Evolutionary conservation across 495 filamentous ascomycete species (phyloP), one percentile per base, ranked within the genome.

Genomic region (Hypoxylon rickii): DNA sequence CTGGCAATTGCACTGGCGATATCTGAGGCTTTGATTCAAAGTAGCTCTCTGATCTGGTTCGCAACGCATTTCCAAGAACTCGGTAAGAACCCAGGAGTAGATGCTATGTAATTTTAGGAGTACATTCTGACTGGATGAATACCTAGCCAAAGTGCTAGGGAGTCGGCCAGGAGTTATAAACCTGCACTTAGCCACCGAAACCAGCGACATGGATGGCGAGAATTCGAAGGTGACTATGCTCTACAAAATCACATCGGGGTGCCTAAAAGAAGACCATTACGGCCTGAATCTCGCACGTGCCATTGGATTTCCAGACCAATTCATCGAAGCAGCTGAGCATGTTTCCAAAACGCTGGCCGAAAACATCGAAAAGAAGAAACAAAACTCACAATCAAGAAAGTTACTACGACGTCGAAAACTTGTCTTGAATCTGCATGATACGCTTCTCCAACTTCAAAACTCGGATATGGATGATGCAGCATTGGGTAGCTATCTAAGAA

Each of bases 1-100:
- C 74, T 96, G 8, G 86, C 89, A 11, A 89, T 97, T 64, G 92
- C 94, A n/a, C 68, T 96, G 39, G 86, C 90, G 17, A 86, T 97
- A 63, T 83, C 90, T 3, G 94, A 97, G 75, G 88, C 89, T 1
- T 74, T 98, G 13, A 80, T 98, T 7, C 78, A 89, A 24, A 92
- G 83, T 50, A 77, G 81, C 44, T 81, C 90, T 0, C 73, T 90
- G 2, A 83, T 97, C 4, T 96, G 91, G 86, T 98, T 97, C 66
- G 90, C 85, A 16, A 97, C 94, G 0, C 94, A 98, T 67, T 97
- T 97, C 63, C 80, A 80, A 31, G 88, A 96, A 61, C 78, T 98
- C 3, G 66, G 79, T 80, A 72, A 45, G 74, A 5, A 21, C 32
- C 15, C 7, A 3, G 7, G 3, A 4, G 3, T 1, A 11, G 2